Percentiles rank a stretch among this genome's conserved stretches.
These are phyloP conservation scores for Schrenkiella parvula DNA, from an alignment of 345 rosid genomes.

Conservation along the genomic window DNA sequence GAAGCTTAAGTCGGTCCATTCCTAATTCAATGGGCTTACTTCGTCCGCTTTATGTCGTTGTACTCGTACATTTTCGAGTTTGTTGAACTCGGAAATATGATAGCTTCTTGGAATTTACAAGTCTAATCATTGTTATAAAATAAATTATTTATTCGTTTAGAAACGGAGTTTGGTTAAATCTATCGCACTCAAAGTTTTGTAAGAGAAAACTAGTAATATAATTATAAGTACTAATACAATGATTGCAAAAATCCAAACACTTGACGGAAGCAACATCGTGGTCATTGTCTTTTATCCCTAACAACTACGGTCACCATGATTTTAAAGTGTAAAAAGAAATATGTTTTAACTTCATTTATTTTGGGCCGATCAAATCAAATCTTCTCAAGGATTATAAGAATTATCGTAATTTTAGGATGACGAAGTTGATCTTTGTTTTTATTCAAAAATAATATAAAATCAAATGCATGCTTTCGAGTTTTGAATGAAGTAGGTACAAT, in stretches of 20 bases:
- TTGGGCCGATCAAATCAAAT: slow-evolving; percentile 15
- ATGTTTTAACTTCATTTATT: background rate
- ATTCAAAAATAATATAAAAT: background rate
- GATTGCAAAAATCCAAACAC: slow-evolving; percentile 33
- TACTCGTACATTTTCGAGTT: no score
- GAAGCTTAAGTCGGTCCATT: no score
- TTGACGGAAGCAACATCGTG: slow-evolving; percentile 27
- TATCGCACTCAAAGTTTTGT: background rate
- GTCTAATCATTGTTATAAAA: background rate
- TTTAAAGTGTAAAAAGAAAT: slow-evolving; percentile 5
- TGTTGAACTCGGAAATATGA: no score
- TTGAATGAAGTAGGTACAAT: slow-evolving; percentile 20
- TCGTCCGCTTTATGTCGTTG: no score
- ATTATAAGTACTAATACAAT: background rate
- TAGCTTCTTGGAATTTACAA: background rate
- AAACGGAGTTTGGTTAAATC: background rate
- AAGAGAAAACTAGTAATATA: background rate
- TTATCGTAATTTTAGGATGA: background rate
- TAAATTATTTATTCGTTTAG: background rate
- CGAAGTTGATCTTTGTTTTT: background rate
- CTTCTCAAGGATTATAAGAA: background rate
- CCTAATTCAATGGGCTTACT: no score
- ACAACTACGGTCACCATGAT: slow-evolving; percentile 30
- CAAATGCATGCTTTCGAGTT: slow-evolving; percentile 23
- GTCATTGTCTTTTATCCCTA: slow-evolving; percentile 29